Percentiles rank a stretch among this genome's conserved stretches.
These are phyloP conservation scores for Brettanomyces bruxellensis DNA, from an alignment of 805 yeast genomes.

Conservation along the genomic window DNA sequence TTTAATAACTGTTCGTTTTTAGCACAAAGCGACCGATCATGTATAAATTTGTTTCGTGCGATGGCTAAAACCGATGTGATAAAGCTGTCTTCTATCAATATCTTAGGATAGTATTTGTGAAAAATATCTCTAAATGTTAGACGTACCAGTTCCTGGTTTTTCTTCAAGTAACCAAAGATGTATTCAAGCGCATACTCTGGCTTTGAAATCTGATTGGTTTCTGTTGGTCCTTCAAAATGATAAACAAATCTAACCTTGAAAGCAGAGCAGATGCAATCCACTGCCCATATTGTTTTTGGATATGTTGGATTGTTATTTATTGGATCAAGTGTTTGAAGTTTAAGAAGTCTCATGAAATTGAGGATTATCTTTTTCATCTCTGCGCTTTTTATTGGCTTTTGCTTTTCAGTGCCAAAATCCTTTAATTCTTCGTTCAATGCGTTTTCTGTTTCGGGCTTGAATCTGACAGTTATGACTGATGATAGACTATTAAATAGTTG, in stretches of 20 bases:
- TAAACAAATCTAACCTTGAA: constrained; percentile 43
- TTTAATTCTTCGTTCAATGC: too few relatives aligned
- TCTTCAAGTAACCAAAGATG: constrained; percentile 31
- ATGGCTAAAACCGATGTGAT: constrained; percentile 41
- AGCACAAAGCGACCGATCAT: constrained; percentile 14
- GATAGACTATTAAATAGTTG: too few relatives aligned
- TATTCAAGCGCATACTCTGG: constrained; percentile 66
- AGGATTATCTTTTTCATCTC: not conserved
- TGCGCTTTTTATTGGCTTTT: not conserved
- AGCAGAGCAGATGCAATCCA: constrained; percentile 36
- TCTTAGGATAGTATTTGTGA: constrained; percentile 9
- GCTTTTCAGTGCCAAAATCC: not conserved
- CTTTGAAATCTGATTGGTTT: constrained; percentile 55
- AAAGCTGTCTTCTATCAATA: constrained; percentile 25
- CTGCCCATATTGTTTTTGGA: constrained; percentile 40
- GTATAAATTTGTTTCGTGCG: constrained; percentile 33
- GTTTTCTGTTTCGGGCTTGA: too few relatives aligned
- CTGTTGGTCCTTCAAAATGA: constrained; percentile 49
- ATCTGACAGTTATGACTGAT: too few relatives aligned
- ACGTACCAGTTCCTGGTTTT: constrained; percentile 21
- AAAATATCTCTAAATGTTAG: constrained; percentile 23
- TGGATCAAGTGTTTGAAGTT: constrained; percentile 25
- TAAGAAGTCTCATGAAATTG: constrained; percentile 6
- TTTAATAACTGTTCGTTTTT: constrained; percentile 40
- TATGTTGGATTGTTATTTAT: constrained; percentile 26